Evolutionary conservation across 139 green algal genomes (phyloP).

Genomic region (Picochlorum sp.): DNA sequence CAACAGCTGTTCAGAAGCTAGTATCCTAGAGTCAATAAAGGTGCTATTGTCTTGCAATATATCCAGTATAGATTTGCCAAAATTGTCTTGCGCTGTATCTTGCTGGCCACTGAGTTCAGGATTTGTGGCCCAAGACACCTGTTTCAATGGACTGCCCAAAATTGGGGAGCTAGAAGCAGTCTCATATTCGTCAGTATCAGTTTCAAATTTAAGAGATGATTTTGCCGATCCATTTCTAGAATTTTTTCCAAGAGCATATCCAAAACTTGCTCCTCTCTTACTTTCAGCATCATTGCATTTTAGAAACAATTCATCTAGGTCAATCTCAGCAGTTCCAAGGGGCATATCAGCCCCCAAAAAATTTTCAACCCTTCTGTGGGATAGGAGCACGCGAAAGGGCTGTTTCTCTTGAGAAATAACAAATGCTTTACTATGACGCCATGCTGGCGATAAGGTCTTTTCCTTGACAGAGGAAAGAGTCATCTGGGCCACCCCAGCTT

Average conservation of each 20-base stretch:
- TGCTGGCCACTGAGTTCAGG: too few species aligned
- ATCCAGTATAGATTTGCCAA: too few species aligned
- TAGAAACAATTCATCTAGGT: neutral
- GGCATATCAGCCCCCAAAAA: slow-evolving; percentile 21
- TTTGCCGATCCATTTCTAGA: too few species aligned
- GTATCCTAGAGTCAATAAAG: neutral
- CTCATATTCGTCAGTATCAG: neutral
- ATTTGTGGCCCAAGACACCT: neutral
- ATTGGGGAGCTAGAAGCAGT: neutral
- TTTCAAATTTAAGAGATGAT: neutral
- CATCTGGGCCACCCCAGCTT: slow-evolving; percentile 9
- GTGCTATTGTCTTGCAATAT: too few species aligned
- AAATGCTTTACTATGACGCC: slow-evolving; percentile 10
- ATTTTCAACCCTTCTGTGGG: slow-evolving; percentile 16
- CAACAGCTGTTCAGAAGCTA: neutral
- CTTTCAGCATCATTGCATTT: neutral
- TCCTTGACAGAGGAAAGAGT: slow-evolving; percentile 10
- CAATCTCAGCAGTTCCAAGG: slow-evolving; percentile 9
- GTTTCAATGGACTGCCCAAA: neutral
- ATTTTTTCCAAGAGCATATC: too few species aligned
- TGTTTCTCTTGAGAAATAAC: slow-evolving; percentile 8
- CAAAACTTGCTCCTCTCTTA: too few species aligned
- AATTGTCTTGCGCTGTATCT: too few species aligned
- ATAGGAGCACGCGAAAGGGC: slow-evolving; percentile 14
- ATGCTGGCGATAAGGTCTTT: slow-evolving; percentile 6